Evolutionary conservation across 2,329 filamentous ascomycete genomes (phyloP), one percentile per base, ranked within the genome.

Genomic region (Acrodontium crateriforme): DNA sequence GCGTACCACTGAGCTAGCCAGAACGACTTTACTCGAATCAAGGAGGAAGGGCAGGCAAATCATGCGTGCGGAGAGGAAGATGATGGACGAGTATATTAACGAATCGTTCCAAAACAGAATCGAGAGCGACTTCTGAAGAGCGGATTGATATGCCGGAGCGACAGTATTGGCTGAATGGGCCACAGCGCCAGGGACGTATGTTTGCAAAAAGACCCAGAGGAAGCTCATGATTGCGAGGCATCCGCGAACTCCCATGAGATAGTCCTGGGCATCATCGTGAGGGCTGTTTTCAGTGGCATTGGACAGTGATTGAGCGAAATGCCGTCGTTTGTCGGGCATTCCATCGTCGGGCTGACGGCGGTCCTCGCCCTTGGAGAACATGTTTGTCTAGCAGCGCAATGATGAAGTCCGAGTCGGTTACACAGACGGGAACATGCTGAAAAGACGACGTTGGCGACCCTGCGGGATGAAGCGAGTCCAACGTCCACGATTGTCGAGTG

Each of bases 51-150:
- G 38, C 12, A 41, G 23, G 27, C 39, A 40, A 5, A 56, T 46
- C 9, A 50, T 55, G 13, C 59, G 54, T 1, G 56, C 59, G 3
- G 58, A 62, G 9, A 63, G 48, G 21, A 62, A 47, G 30, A 63
- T 55, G 35, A 61, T 48, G 40, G 49, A 53, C 7, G 53, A 54
- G 43, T 60, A 62, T 31, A 63, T 54, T 32, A 63, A 44, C 8
- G 52, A 49, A 24, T 58, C 50, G 35, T 63, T 62, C 55, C 56
- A 60, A 38, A 60, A 59, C 8, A 63, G 39, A 9, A 62, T 50
- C 0, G 55, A 59, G 14, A 63, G 45, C 0, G 53, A 52, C 34
- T 63, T 62, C 19, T 58, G 54, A 14, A 63, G 42, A 11, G 54
- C 45, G 9, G 43, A 33, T 35, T 60, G 53, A 31, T 53, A 58